Evolutionary conservation across 2,329 filamentous ascomycete genomes (phyloP).

Genomic region (Seiridium unicorne): DNA sequence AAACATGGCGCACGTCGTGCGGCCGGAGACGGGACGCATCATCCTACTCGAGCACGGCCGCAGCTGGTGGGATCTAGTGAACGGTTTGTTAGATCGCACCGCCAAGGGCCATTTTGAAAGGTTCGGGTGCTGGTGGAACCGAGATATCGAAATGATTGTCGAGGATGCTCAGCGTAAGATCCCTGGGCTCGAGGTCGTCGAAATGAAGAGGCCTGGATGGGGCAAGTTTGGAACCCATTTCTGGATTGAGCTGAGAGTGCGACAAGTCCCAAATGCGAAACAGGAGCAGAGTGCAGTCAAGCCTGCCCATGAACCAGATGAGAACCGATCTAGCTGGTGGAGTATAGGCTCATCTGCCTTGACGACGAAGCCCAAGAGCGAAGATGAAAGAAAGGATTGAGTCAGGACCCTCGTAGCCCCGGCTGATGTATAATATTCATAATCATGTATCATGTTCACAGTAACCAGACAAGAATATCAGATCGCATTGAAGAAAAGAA

Average conservation of each 20-base stretch:
- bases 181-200: conserved; percentile 56
- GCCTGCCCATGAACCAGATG: background rate
- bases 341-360: conserved; percentile 5
- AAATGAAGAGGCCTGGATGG: conserved; percentile 49
- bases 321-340: background rate
- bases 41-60: conserved; percentile 63
- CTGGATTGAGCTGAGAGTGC: conserved; percentile 54
- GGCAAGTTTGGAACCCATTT: conserved; percentile 57
- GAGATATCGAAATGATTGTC: conserved; percentile 57
- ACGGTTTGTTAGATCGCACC: conserved; percentile 53
- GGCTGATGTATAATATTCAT: background rate
- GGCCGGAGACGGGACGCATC: conserved; percentile 57
- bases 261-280: background rate
- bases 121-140: conserved; percentile 69
- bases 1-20: conserved; percentile 50
- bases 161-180: conserved; percentile 43
- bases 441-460: background rate
- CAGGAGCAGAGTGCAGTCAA: background rate
- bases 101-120: conserved; percentile 55
- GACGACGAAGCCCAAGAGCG: background rate
- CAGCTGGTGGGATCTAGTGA: conserved; percentile 52
- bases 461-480: background rate
- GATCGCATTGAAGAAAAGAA: background rate
- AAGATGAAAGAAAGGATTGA: background rate
- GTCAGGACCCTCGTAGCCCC: background rate